These are phyloP conservation scores for Sungouiella blattae DNA, from an alignment of 805 yeast genomes.

Conservation along the genomic window DNA sequence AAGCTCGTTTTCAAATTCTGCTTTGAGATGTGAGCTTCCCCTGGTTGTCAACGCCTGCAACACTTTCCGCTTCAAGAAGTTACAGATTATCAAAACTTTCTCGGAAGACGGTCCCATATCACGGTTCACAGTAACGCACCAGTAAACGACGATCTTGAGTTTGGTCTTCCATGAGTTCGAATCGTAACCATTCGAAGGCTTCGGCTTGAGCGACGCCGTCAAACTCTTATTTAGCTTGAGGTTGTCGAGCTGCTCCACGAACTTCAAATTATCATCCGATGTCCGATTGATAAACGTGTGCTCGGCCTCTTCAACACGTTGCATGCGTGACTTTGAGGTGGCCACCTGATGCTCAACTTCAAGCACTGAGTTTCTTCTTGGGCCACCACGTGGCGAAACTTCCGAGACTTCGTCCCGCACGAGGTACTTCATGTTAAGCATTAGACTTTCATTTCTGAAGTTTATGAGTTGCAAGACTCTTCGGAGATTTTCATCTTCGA, in stretches of 20 bases:
- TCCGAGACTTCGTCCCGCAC: conserved; percentile 1
- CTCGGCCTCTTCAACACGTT: conserved; percentile 6
- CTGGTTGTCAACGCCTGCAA: conserved; percentile 18
- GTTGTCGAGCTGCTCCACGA: conserved; percentile 36
- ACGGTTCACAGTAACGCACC: conserved; percentile 41
- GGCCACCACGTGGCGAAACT: neutral
- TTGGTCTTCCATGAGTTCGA: conserved; percentile 30
- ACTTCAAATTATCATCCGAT: conserved; percentile 26
- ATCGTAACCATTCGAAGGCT: conserved; percentile 5
- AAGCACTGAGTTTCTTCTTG: conserved; percentile 1
- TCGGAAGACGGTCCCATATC: conserved; percentile 28
- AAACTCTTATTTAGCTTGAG: conserved; percentile 28
- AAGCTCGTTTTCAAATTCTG: conserved; percentile 43
- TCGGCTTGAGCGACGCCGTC: conserved; percentile 24
- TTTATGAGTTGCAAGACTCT: conserved; percentile 59
- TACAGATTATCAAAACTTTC: conserved; percentile 37
- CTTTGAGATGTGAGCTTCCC: conserved; percentile 26
- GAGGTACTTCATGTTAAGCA: conserved; percentile 43
- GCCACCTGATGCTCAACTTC: neutral
- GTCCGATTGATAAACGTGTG: conserved; percentile 20
- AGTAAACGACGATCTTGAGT: conserved; percentile 32
- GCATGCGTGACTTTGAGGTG: neutral
- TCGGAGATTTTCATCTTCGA: conserved; percentile 23
- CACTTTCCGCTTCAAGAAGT: conserved; percentile 42
- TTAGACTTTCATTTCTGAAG: conserved; percentile 68